Percentiles rank a stretch among this genome's conserved stretches.
phyloP scores from a whole-genome alignment of 208 protist genomes.

The Herpetomonas samuelpessoai region DNA sequence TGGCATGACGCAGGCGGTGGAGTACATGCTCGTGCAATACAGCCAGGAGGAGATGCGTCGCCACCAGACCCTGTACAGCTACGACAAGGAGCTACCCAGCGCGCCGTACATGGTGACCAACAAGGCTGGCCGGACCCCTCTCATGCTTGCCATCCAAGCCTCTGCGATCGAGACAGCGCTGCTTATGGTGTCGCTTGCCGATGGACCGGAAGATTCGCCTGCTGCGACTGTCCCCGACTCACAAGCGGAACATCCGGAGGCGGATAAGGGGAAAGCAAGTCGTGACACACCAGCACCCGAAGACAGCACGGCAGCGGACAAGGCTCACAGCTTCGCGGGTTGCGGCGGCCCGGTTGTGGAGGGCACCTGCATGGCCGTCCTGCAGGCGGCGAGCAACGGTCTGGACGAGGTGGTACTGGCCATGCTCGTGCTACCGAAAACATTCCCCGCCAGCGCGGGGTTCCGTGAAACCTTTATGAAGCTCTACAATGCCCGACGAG shows the following conservation, averaged over 20 bases:
- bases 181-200: slow-evolving; percentile 34
- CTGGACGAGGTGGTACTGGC: slow-evolving; percentile 58
- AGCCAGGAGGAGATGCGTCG: slow-evolving; percentile 61
- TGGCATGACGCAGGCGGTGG: slow-evolving; percentile 54
- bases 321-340: neutral
- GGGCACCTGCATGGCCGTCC: slow-evolving; percentile 59
- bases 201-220: neutral
- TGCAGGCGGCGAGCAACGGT: slow-evolving; percentile 42
- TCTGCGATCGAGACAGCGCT: slow-evolving; percentile 50
- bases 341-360: slow-evolving; percentile 63
- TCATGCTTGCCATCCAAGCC: slow-evolving; percentile 67
- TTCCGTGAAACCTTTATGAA: slow-evolving; percentile 31
- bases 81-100: slow-evolving; percentile 11
- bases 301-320: neutral
- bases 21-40: slow-evolving; percentile 82
- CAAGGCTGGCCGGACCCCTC: slow-evolving; percentile 55
- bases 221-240: neutral
- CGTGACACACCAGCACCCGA: neutral
- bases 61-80: slow-evolving; percentile 15
- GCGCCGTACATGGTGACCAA: slow-evolving; percentile 40
- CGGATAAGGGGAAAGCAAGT: neutral
- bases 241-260: slow-evolving; percentile 10
- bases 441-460: slow-evolving; percentile 22
- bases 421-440: slow-evolving; percentile 40
- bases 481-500: slow-evolving; percentile 9